Conservation (phyloP, 768 basidiomycete species). For the Trametes cinnabarina region DNA sequence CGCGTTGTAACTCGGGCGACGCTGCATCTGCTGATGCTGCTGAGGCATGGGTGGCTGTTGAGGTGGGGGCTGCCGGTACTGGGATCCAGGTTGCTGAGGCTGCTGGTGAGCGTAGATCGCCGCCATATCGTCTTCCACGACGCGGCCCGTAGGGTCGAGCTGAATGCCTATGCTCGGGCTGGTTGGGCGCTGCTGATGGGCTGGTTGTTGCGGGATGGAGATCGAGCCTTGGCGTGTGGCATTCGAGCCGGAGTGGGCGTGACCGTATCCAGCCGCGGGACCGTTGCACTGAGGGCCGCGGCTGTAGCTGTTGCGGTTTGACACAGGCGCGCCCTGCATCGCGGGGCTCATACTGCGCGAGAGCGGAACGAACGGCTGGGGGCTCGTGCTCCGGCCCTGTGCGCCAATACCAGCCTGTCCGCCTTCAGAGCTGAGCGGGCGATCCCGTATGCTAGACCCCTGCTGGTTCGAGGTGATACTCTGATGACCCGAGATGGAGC, state of each 20-base stretch:
- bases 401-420: conserved; percentile 86
- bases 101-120: conserved; percentile 36
- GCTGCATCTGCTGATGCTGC: conserved; percentile 30
- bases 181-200: conserved; percentile 48
- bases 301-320: conserved; percentile 24
- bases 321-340: conserved; percentile 17
- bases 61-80: conserved; percentile 39
- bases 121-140: conserved; percentile 79
- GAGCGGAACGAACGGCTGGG: conserved; percentile 44
- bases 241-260: conserved; percentile 15
- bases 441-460: conserved; percentile 29
- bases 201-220: conserved; percentile 22
- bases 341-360: conserved; percentile 56
- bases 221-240: conserved; percentile 37
- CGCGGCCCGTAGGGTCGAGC: conserved; percentile 76
- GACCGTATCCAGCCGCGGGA: conserved; percentile 3
- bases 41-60: conserved; percentile 32
- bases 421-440: conserved; percentile 52
- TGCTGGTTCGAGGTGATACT: conserved; percentile 17
- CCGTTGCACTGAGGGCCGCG: conserved; percentile 17
- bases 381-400: conserved; percentile 61
- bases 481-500: conserved; percentile 28
- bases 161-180: conserved; percentile 81
- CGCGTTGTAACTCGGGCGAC: conserved; percentile 18
- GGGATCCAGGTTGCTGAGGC: conserved; percentile 22